Evolutionary conservation across 345 rosid genomes (phyloP), one percentile per base, ranked within the genome.

Genomic region (Mercurialis annua): DNA sequence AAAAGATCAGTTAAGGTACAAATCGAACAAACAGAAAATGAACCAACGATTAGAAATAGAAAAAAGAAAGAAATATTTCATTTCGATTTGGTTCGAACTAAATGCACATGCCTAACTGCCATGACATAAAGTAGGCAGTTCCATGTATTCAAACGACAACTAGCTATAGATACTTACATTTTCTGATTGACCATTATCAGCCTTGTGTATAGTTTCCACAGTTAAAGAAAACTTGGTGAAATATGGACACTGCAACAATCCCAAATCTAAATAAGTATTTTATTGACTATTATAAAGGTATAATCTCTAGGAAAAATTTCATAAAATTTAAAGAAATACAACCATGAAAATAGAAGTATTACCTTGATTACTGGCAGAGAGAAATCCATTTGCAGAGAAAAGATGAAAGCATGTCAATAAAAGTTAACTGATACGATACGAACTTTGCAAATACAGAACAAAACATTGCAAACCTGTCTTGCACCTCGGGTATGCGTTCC

Each of bases 401-500:
- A 66, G 44, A 48, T 49, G 63, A 69, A 64, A 58, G 68, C 58
- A 40, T 26, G 66, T 81, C 33, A 86, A 69, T 69, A 40, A 52
- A 60, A 63, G 64, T 65, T 42, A 49, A 48, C 1, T 42, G 33
- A 26, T 55, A 17, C 6, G 36, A 55, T 62, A 73, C 24, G 49
- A 62, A 42, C 16, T 47, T 6, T 26, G 64, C 14, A 52, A 29
- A 59, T 36, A 4, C 16, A 10, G 6, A 55, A 24, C 26, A 31
- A 60, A 70, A 15, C 48, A 50, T 29, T 10, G 44, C 66, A 68
- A 51, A 87, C 92, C 89, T 75, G 92, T 85, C 82, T 85, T 87
- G 75, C 90, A 87, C 75, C 86, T 83, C 26, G 92, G 92, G 58
- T 82, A 87, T 29, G 92, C 84, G 74, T 87, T 85, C 92, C 92